phyloP scores from a whole-genome alignment of 2,329 filamentous ascomycete genomes.

The Penicillium sp. region DNA sequence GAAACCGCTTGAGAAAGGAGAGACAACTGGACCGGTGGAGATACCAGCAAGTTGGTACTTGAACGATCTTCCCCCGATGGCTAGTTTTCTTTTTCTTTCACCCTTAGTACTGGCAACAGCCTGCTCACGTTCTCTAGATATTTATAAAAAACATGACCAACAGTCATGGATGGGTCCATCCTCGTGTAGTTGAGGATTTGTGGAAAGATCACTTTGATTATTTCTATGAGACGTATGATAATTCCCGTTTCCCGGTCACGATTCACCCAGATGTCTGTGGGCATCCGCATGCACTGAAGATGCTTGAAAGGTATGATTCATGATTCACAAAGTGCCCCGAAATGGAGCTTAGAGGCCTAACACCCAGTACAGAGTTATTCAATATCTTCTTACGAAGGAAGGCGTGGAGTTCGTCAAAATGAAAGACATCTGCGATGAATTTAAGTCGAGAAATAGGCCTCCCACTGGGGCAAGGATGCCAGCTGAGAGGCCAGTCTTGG shows the following conservation, averaged over 20 bases:
- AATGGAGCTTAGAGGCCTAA: not conserved
- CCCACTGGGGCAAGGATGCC: too few relatives aligned
- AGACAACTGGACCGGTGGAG: slow-evolving; percentile 40
- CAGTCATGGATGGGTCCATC: slow-evolving; percentile 56
- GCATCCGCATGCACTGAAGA: slow-evolving; percentile 66
- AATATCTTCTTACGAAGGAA: slow-evolving; percentile 62
- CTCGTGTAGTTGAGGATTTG: slow-evolving; percentile 55
- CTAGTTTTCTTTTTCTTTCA: too few relatives aligned
- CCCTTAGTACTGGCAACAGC: too few relatives aligned
- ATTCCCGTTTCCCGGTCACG: slow-evolving; percentile 73
- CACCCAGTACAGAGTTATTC: slow-evolving; percentile 49
- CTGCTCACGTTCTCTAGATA: too few relatives aligned
- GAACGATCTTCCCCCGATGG: slow-evolving; percentile 43
- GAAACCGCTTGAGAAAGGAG: slow-evolving; percentile 46
- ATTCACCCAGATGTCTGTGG: slow-evolving; percentile 72
- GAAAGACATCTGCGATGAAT: slow-evolving; percentile 68
- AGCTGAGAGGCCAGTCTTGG: too few relatives aligned
- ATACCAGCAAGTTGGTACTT: slow-evolving; percentile 45
- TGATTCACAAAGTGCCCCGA: too few relatives aligned
- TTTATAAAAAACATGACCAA: slow-evolving; percentile 48
- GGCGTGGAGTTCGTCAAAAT: slow-evolving; percentile 51
- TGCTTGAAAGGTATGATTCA: slow-evolving; percentile 65
- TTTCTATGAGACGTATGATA: slow-evolving; percentile 72
- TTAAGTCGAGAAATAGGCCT: slow-evolving; percentile 58
- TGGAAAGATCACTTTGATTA: slow-evolving; percentile 63